These are phyloP conservation scores for Maudiozyma saulgeensis DNA, from an alignment of 805 yeast species.

Conservation along the genomic window DNA sequence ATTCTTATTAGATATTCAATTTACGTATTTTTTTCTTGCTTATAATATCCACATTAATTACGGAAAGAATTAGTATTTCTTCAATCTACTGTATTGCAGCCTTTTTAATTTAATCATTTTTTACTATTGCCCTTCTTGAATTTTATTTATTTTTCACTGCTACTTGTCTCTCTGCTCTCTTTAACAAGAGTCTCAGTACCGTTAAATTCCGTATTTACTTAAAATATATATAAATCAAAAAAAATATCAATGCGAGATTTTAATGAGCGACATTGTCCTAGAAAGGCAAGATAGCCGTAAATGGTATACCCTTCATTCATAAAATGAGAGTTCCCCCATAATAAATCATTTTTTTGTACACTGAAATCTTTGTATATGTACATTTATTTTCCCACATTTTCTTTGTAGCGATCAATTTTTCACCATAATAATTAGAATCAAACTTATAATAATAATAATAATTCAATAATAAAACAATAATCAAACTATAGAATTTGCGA, in stretches of 20 bases:
- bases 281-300: not conserved
- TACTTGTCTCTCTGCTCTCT: not conserved
- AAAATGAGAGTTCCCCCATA: not conserved
- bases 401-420: no score
- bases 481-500: not conserved
- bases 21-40: not conserved
- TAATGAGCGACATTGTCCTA: not conserved
- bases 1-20: no score
- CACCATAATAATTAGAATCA: no score
- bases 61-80: not conserved
- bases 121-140: not conserved
- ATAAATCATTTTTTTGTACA: not conserved
- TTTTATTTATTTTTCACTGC: not conserved
- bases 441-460: not conserved
- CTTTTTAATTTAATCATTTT: not conserved
- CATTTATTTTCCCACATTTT: no score
- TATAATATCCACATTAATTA: not conserved
- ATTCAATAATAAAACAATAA: not conserved
- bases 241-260: not conserved
- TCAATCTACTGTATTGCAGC: not conserved
- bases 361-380: no score
- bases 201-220: not conserved
- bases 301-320: not conserved
- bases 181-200: not conserved
- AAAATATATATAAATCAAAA: no score